Evolutionary conservation across 2,329 filamentous ascomycete genomes (phyloP).

Genomic region (Elsinoe perseae): DNA sequence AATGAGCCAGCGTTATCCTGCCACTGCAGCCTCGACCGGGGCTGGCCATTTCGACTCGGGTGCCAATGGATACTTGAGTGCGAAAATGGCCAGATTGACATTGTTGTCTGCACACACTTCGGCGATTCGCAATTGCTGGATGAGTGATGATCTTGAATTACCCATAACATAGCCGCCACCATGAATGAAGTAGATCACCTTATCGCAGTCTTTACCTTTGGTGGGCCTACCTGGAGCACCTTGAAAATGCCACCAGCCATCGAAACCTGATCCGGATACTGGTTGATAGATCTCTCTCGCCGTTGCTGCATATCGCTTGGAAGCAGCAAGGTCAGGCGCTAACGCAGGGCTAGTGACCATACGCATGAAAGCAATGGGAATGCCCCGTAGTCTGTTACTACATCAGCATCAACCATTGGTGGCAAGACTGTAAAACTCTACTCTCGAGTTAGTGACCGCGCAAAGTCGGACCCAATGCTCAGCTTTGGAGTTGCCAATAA

Average conservation of each 20-base stretch:
- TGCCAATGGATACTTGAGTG: conserved; percentile 14
- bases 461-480: neutral
- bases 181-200: conserved; percentile 17
- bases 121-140: conserved; percentile 10
- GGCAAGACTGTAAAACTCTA: neutral
- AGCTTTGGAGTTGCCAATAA: neutral
- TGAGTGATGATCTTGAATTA: neutral
- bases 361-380: neutral
- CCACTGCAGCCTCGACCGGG: conserved; percentile 11
- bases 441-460: neutral
- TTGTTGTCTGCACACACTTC: conserved; percentile 2
- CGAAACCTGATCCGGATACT: neutral
- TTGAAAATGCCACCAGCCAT: conserved; percentile 4
- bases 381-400: neutral
- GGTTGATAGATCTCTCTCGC: neutral
- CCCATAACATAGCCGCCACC: conserved; percentile 16
- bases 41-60: conserved; percentile 15
- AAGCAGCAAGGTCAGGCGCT: neutral
- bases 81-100: conserved; percentile 13
- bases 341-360: neutral
- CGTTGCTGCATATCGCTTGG: neutral
- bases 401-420: neutral
- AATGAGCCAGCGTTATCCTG: conserved; percentile 13
- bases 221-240: conserved; percentile 10
- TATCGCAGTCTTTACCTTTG: neutral